Evolutionary conservation across 331 rosid genomes (phyloP), one percentile per base, ranked within the genome.

Genomic region (Malus hybrid): DNA sequence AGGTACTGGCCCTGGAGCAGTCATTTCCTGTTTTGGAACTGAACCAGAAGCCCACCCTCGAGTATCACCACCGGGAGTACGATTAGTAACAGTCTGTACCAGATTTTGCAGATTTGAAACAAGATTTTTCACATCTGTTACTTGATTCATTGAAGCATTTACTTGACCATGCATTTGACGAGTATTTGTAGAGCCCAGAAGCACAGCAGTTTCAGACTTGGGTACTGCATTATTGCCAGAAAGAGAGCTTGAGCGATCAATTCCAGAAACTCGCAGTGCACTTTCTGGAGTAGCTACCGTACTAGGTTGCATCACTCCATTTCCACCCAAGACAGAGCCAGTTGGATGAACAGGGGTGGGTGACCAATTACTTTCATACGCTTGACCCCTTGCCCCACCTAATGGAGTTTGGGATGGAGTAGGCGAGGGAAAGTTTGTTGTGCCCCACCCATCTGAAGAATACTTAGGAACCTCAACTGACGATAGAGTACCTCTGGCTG

Each of bases 361-460:
- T 12, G 89, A 86, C 97, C 97, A 89, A 55, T 73, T 77, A 80
- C 61, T 89, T 80, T 91, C 95, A 72, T 79, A 85, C 62, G 71
- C 78, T 81, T 79, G 92, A 73, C 72, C 89, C 84, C 63, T 87
- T 14, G 82, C 66, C 56, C 80, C 89, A 74, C 84, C 86, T 46
- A 84, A 48, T 20, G 84, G 85, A 79, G 86, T 77, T 78, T 85
- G 90, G 66, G 82, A 66, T 48, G 99, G 99, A 81, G 99, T 95
- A 64, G 99, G 99, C 0, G 99, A 95, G 68, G 99, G 99, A 79
- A 95, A 95, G 77, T 87, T 90, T 24, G 89, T 84, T 77, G 95
- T 71, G 69, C 87, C 93, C 93, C 89, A 88, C 18, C 86, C 83
- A 69, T 87, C 90, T 73, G 85, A 71, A 4, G 96, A 85, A 78